phyloP scores from a whole-genome alignment of 2,329 filamentous ascomycete species.

The Aureobasidium sp. region DNA sequence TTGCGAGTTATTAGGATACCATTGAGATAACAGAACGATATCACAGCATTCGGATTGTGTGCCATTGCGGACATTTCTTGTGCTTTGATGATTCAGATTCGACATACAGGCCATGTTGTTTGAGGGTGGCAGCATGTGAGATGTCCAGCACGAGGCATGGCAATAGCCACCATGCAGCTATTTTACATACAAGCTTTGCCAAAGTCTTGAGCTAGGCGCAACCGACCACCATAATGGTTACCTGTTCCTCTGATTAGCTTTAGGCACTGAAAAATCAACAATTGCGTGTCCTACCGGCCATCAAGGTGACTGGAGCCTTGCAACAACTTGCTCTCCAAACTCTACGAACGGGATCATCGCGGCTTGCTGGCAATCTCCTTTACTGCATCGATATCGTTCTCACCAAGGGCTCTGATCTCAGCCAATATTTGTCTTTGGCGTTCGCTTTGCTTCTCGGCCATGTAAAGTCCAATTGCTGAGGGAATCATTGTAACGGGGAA shows the following conservation, averaged over 20 bases:
- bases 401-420: constrained; percentile 25
- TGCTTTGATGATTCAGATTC: no score
- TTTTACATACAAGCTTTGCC: no score
- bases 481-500: constrained; percentile 28
- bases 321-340: neutral
- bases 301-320: neutral
- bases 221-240: no score
- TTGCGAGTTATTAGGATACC: neutral
- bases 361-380: constrained; percentile 12
- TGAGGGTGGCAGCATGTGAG: no score
- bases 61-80: no score
- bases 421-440: constrained; percentile 25
- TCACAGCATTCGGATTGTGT: no score
- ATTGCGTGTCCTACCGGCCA: neutral
- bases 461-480: constrained; percentile 27
- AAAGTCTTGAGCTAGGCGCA: neutral
- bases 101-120: neutral
- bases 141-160: no score
- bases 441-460: constrained; percentile 27
- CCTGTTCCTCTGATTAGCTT: neutral
- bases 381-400: constrained; percentile 18
- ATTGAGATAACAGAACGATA: neutral
- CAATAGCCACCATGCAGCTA: no score
- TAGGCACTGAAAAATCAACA: neutral
- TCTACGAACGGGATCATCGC: neutral